Evolutionary conservation across 1,284 basidiomycete genomes (phyloP), one percentile per base, ranked within the genome.

Genomic region (Heterobasidion irregulare): DNA sequence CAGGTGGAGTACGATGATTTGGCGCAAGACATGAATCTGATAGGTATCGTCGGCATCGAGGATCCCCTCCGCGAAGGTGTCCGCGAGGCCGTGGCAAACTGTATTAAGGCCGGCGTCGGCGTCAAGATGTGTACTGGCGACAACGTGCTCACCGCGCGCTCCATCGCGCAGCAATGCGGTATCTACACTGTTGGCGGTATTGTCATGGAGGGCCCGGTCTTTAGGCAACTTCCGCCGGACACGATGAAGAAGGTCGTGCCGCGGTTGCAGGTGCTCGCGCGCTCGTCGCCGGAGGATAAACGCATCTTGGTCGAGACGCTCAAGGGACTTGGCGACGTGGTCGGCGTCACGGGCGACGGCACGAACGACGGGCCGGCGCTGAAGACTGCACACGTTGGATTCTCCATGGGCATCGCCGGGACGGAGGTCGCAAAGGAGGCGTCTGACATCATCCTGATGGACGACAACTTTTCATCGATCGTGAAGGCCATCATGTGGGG

Each of bases 111-210:
- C 44, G 95, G 95, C 62, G 94, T 99, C n/a, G 79, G 82, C 34
- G 86, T 99, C 74, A 98, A 98, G 76, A 99, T 99, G 95, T 97
- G 93, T 70, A 98, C 96, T 0, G 96, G 95, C 66, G 96, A 99
- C 73, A 99, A 98, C 63, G 91, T 95, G 51, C 79, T 98, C 48
- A 96, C 94, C 7, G 92, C 92, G 46, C 83, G 91, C 26, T 98
- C 94, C 7, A 99, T 99, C 64, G 94, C 38, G n/a, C 38, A 41
- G 6, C 38, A 41, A 67, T 98, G 95, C 67, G 94, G 95, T 47
- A 98, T 98, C 68, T 97, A 90, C 72, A 89, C 86, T 7, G 73
- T 87, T 1, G 94, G 94, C 41, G 95, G 95, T 50, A 84, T 98
- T 63, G 90, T 98, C 70, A 97, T 98, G 91, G 95, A 99, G 67